phyloP scores from a whole-genome alignment of 164 flowering plant species.

The Tetrastigma voinierianum region DNA sequence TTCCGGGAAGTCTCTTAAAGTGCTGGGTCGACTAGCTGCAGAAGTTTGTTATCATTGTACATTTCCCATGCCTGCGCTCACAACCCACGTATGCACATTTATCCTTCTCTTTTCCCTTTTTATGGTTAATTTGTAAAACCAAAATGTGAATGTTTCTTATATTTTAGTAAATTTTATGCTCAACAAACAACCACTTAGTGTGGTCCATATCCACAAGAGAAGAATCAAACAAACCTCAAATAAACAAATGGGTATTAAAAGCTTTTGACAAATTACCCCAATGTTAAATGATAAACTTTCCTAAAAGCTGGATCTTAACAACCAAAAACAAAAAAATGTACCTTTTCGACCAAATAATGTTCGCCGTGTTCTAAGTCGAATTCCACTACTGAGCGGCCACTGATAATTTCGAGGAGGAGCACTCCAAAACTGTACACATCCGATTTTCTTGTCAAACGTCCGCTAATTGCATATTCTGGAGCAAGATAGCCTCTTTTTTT shows the following conservation, averaged over 20 bases:
- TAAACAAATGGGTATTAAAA: too few species aligned
- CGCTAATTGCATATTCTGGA: constrained; percentile 67
- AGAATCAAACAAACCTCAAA: too few species aligned
- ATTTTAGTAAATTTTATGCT: too few species aligned
- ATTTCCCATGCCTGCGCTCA: constrained; percentile 78
- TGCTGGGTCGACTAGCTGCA: constrained; percentile 46
- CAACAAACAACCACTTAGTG: too few species aligned
- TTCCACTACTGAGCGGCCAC: constrained; percentile 40
- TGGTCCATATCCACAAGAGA: too few species aligned
- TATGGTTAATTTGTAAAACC: too few species aligned
- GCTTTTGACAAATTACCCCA: too few species aligned
- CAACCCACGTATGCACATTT: neutral
- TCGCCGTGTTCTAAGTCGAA: constrained; percentile 48
- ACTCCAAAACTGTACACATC: constrained; percentile 76
- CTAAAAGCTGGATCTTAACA: too few species aligned
- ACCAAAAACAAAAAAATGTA: too few species aligned
- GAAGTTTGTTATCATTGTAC: constrained; percentile 30
- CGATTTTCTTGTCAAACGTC: constrained; percentile 61
- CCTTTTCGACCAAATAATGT: constrained; percentile 56
- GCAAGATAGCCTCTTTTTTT: constrained; percentile 71
- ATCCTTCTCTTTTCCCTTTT: too few species aligned
- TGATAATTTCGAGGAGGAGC: constrained; percentile 53
- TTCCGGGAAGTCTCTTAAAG: constrained; percentile 31
- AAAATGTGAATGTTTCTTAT: too few species aligned
- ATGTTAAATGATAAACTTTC: too few species aligned